Base-by-base conservation (phyloP, 768 basidiomycete genomes). In the Pulveroboletus sp. region DNA sequence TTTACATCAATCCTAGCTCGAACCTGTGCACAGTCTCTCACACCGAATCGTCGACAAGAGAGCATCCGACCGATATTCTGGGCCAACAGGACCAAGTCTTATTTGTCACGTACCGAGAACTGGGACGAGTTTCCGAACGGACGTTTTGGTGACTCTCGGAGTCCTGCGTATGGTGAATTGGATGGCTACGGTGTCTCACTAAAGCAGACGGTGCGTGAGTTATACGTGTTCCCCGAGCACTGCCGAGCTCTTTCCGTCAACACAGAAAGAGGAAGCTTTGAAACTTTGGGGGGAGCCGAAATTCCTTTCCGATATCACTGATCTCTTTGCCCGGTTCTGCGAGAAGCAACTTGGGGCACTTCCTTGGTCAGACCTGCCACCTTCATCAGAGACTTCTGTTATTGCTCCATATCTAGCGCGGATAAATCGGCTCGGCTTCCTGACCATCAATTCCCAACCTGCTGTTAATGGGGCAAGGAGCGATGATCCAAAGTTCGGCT, bases 61-160 rank as follows among this genome's bases (percentile, higher is more conserved):
- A 86, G 81, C 42, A 98, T 95, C 56, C 86, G 96, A 31, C 96
- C 96, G 4, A 98, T 99, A 64, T 98, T 98, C 76, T 98, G 95
- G 94, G 93, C 96, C 11, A 98, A 99, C 72, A 79, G 95, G 35
- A 81, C 93, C 33, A 89, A 93, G 64, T 96, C 93, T 1, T 98
- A 98, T 67, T 76, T 98, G 40, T 90, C 90, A 8, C 86, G 95
- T 47, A 98, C 96, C 13, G 93, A 96, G 66, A 91, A 96, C 64
- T 99, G 96, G 96, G 96, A 99, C 65, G 95, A 98, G 67, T 98
- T 96, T 69, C 96, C 96, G 43, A 99, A 99, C 67, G 96, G 96
- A 48, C 90, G 96, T 57, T 99, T 95, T 64, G 96, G 96, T 59
- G 96, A 98, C 71, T 86, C 94, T 7, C 82, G 96, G 50, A 92